These are phyloP conservation scores for Sphenostylis stenocarpa DNA, from an alignment of 306 rosid genomes.

Conservation along the genomic window DNA sequence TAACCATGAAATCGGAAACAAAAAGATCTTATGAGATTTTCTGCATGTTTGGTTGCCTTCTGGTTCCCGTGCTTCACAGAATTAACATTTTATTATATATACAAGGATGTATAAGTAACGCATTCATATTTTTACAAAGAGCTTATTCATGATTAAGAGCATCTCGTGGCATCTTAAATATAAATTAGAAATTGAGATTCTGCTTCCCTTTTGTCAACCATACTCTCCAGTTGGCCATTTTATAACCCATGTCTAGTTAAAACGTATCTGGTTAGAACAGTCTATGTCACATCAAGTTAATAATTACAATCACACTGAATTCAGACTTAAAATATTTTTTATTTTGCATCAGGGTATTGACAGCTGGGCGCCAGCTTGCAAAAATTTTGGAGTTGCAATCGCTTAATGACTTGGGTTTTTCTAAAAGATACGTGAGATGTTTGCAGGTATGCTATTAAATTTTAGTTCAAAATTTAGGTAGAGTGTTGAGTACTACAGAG, in stretches of 20 bases:
- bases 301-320: neutral
- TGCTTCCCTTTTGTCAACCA: neutral
- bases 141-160: neutral
- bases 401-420: constrained; percentile 88
- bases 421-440: constrained; percentile 97
- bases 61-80: neutral
- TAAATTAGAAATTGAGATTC: neutral
- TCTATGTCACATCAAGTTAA: neutral
- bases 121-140: neutral
- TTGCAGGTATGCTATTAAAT: constrained; percentile 69
- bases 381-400: constrained; percentile 93
- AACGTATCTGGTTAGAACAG: neutral
- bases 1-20: neutral
- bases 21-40: neutral
- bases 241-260: neutral
- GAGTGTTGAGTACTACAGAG: neutral
- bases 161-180: neutral
- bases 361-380: constrained; percentile 92
- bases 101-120: neutral
- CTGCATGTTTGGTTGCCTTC: neutral
- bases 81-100: neutral
- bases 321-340: constrained; percentile 20
- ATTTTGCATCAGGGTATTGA: constrained; percentile 66
- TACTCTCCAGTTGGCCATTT: neutral
- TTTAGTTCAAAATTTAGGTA: constrained; percentile 12